Evolutionary conservation across 352 stramenopile genomes (phyloP), one percentile per base, ranked within the genome.

Genomic region (Aphanomyces euteiches): DNA sequence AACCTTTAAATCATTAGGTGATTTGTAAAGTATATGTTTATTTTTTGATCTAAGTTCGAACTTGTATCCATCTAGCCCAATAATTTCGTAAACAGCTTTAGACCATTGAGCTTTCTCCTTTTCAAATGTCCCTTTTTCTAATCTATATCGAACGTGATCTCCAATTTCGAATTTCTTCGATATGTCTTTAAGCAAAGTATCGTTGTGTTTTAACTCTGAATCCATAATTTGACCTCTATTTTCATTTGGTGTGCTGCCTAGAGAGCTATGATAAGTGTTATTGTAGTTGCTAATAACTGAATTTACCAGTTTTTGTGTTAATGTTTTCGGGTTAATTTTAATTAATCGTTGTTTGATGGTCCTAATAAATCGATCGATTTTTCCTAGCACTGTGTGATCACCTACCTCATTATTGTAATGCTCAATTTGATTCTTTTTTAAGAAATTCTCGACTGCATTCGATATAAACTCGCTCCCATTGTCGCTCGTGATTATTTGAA

Each of bases 331-430:
- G 15, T 72, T 56, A 17, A 76, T 70, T 7, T 70, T 67, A 6
- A 64, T 74, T 15, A 77, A n/a, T 47, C 19, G 54, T 17, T 69
- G 56, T 28, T 74, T 77, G 15, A 77, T 59, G 1, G 73, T 77
- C 36, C 73, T 19, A 53, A 72, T 77, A 50, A 77, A 77, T n/a
- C 73, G 73, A 50, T 77, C 73, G 7, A 77, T 77, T n/a, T 74
- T 74, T 19, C 73, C 68, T 47, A 77, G 56, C 1, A 64, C 66
- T 8, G 43, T 61, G 57, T 74, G 64, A 7, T 67, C 28, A 19
- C 66, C 57, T n/a, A 74, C 74, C 39, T 71, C 61, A 56, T 73
- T 59, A 66, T 74, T 77, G 38, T 28, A 73, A 41, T 74, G 73
- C 4, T 69, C 64, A 54, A 77, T 69, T 13, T 61, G 21, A 40